Evolutionary conservation across 2,329 filamentous ascomycete genomes (phyloP), one percentile per base, ranked within the genome.

Genomic region (Kalmusia sp.): DNA sequence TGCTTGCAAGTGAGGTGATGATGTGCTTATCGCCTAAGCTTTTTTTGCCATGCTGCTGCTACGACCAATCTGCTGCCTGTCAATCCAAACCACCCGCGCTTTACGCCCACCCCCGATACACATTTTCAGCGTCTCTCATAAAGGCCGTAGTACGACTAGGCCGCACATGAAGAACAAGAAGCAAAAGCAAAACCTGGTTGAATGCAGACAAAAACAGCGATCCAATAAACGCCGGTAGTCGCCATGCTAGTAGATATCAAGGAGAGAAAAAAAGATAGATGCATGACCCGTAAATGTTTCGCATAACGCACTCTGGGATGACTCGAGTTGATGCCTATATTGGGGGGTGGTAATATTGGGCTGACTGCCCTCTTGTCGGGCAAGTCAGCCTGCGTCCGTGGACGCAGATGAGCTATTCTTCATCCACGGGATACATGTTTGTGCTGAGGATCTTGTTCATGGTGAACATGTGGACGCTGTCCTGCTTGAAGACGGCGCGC

Each of bases 381-480:
- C n/a, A n/a, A n/a, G n/a, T n/a, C n/a, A n/a, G n/a, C n/a, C n/a
- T n/a, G n/a, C n/a, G n/a, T n/a, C n/a, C n/a, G n/a, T n/a, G n/a
- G n/a, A n/a, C n/a, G n/a, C 19, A 6, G 19, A 34, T 30, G 9
- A 22, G 25, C 39, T 48, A 38, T 17, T 54, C 28, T 49, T 95
- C 92, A 48, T 93, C 92, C 41, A 91, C 83, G 2, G 89, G 90
- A 70, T 96, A 97, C 33, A 98, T 81, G 69, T 98, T 93, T 71
- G 89, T 88, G 58, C 91, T 92, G 9, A 98, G 86, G 14, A 96
- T 85, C 80, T 97, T 97, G 81, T 96, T 98, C 93, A 99, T 98
- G 63, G 92, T 93, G 76, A 99, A 99, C 95, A 99, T 99, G 76
- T 98, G 92, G 44, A 99, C 90, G 68, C 85, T 90, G 67, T 92